Percentiles rank a stretch among this genome's conserved stretches.
phyloP scores from a whole-genome alignment of 2,329 filamentous ascomycete species.

The Fusarium ambrosium region DNA sequence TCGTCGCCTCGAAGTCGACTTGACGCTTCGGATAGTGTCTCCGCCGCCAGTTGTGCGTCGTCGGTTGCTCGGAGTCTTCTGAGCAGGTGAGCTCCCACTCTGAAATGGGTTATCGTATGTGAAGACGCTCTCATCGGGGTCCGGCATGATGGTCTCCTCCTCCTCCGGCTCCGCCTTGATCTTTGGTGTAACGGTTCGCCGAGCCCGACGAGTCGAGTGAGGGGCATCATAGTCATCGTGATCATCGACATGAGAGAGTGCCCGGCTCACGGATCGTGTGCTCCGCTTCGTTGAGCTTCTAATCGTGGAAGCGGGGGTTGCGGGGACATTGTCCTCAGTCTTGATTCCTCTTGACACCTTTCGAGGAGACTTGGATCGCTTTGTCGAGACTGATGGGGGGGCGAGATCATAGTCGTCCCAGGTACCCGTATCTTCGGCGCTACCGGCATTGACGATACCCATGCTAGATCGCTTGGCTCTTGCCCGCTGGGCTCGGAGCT shows the following conservation, averaged over 20 bases:
- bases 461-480: slow-evolving; percentile 87
- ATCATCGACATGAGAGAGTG: slow-evolving; percentile 65
- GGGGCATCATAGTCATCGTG: slow-evolving; percentile 56
- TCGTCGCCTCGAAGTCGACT: slow-evolving; percentile 59
- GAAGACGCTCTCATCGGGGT: slow-evolving; percentile 76
- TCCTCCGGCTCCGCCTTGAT: slow-evolving; percentile 68
- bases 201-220: slow-evolving; percentile 63
- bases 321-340: slow-evolving; percentile 63
- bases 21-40: slow-evolving; percentile 58
- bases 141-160: slow-evolving; percentile 39
- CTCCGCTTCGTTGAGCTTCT: slow-evolving; percentile 67
- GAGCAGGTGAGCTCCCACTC: slow-evolving; percentile 77
- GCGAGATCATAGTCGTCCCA: slow-evolving; percentile 71
- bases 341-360: slow-evolving; percentile 67
- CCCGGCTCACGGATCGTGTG: slow-evolving; percentile 67
- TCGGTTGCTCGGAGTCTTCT: slow-evolving; percentile 62
- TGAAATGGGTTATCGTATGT: slow-evolving; percentile 95
- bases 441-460: slow-evolving; percentile 81
- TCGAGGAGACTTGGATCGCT: slow-evolving; percentile 68
- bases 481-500: slow-evolving; percentile 80
- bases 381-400: slow-evolving; percentile 63
- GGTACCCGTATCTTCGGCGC: slow-evolving; percentile 74
- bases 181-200: slow-evolving; percentile 65
- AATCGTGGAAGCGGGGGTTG: slow-evolving; percentile 51
- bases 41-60: slow-evolving; percentile 61